These are phyloP conservation scores for Saccharomycopsis crataegensis DNA, from an alignment of 1,139 yeast genomes.

Conservation along the genomic window DNA sequence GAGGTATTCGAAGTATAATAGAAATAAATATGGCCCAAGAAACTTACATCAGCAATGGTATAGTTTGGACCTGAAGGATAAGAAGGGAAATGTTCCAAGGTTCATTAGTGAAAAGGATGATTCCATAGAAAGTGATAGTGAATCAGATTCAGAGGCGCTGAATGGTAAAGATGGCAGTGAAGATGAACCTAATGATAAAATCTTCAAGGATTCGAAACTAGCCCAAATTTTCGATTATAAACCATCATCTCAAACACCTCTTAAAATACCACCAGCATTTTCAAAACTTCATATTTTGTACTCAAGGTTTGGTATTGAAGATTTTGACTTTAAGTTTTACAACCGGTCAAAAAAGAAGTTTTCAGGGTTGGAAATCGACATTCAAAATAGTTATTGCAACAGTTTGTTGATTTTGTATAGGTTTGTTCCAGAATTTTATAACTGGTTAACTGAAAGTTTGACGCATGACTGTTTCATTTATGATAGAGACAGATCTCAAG, in stretches of 20 bases:
- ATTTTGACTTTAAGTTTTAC: constrained; percentile 84
- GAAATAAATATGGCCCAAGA: constrained; percentile 46
- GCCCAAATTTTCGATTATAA: constrained; percentile 24
- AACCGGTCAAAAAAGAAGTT: constrained; percentile 51
- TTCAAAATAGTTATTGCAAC: constrained; percentile 76
- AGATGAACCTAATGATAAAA: constrained; percentile 1
- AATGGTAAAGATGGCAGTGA: constrained; percentile 23
- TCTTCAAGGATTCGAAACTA: background rate
- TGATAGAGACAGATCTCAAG: constrained; percentile 28
- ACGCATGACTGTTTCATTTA: constrained; percentile 45
- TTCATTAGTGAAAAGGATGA: constrained; percentile 64
- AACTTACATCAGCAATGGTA: constrained; percentile 40
- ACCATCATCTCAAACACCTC: constrained; percentile 24
- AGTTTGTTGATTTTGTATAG: constrained; percentile 77
- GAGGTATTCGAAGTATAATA: constrained; percentile 36
- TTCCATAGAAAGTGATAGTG: constrained; percentile 18
- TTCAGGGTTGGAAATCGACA: constrained; percentile 86
- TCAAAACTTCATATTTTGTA: constrained; percentile 70
- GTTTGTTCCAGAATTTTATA: constrained; percentile 65
- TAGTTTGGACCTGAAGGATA: constrained; percentile 33
- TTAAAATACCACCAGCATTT: constrained; percentile 63
- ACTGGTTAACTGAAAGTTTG: constrained; percentile 49
- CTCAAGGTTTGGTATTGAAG: constrained; percentile 88
- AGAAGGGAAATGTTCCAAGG: constrained; percentile 41
- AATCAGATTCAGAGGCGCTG: constrained; percentile 22